These are phyloP conservation scores for Coemansia sp. DNA, from an alignment of 192 early-diverging fungal genomes.

Conservation along the genomic window DNA sequence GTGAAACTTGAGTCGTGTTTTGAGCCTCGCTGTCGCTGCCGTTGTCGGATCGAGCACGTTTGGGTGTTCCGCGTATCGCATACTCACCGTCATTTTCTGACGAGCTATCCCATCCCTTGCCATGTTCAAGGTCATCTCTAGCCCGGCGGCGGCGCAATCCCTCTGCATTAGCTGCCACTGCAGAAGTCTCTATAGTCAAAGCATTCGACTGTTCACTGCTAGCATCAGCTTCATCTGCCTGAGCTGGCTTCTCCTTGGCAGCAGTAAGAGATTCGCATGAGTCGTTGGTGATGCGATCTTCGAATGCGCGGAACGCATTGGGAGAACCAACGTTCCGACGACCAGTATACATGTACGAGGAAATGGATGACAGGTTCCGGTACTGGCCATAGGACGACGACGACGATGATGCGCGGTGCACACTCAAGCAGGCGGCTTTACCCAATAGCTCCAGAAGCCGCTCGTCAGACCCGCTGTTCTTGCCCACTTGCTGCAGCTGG, in stretches of 20 bases:
- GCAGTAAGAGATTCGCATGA: constrained; percentile 30
- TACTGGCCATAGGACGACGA: constrained; percentile 9
- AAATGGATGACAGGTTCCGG: constrained; percentile 34
- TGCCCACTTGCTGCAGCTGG: constrained; percentile 16
- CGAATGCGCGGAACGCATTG: constrained; percentile 36
- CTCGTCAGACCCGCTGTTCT: constrained; percentile 9
- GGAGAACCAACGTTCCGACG: constrained; percentile 15
- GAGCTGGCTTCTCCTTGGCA: neutral
- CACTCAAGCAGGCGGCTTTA: constrained; percentile 23
- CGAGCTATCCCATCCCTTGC: constrained; percentile 13
- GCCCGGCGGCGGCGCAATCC: neutral
- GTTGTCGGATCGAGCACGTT: constrained; percentile 42
- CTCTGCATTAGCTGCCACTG: neutral
- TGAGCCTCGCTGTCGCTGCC: constrained; percentile 28
- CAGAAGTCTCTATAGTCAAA: neutral
- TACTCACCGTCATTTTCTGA: constrained; percentile 13
- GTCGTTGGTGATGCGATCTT: constrained; percentile 33
- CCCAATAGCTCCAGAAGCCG: constrained; percentile 37
- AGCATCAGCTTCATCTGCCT: neutral
- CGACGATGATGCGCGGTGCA: constrained; percentile 27
- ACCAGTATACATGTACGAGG: constrained; percentile 27
- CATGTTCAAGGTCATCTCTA: neutral
- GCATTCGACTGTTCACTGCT: neutral
- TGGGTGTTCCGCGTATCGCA: constrained; percentile 21
- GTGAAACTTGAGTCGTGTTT: neutral